Evolutionary conservation across 139 green algal species (phyloP), one percentile per base, ranked within the genome.

Genomic region (Tetraselmis striata): DNA sequence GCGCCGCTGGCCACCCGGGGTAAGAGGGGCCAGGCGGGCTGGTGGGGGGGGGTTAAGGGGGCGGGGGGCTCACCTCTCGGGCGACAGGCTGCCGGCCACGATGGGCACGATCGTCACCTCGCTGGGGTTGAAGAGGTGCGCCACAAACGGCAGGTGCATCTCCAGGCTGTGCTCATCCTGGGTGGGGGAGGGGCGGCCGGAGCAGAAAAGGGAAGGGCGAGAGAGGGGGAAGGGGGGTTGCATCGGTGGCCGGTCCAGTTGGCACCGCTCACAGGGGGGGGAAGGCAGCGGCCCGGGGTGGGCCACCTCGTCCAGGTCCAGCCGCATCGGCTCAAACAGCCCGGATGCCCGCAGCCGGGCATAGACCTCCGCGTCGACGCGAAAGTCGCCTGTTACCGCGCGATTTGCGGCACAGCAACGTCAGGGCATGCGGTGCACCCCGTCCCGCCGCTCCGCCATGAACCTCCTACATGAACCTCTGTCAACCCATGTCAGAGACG

Each of bases 101-200:
- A 99, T 98, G 31, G 96, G 96, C 23, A 99, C 93, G 28, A 99
- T 81, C 18, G 59, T 95, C 86, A 94, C 96, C 1, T 84, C 80
- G 2, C 2, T 28, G 11, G 31, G 24, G 23, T 77, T 31, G 92
- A 95, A 92, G 28, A 89, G 83, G 30, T 90, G 83, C 25, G 82
- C 76, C 45, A 99, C 94, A 89, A 95, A 99, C 0, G 95, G 94
- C 59, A 95, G 90, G 87, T 99, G 96, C 85, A 99, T 89, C 89
- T 99, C 96, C 79, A 99, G 84, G 82, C 88, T 95, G 90, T 99
- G 96, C 87, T 99, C 96, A 5, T 91, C 93, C 91, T 95, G 89
- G 75, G n/a, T n/a, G n/a, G n/a, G n/a, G n/a, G 28, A 27, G 11
- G 5, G 23, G 29, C 30, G 2, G 78, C 1, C 32, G 31, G 26